phyloP scores from a whole-genome alignment of 305 asterid species.

The Solanum hybrid region DNA sequence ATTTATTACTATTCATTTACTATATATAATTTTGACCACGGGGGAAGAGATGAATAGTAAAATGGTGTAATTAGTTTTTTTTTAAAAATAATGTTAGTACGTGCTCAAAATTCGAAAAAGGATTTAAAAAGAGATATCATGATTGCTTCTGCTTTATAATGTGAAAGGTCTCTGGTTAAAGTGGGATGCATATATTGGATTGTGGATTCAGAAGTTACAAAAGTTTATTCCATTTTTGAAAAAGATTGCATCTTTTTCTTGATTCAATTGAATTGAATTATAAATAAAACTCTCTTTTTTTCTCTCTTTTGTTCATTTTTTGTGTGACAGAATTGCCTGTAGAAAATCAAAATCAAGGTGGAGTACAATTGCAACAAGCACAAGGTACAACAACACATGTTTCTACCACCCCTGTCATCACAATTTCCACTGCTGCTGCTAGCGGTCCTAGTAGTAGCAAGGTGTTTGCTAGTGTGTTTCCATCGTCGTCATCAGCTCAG shows the following conservation, averaged over 20 bases:
- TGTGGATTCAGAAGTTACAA: slow-evolving; percentile 25
- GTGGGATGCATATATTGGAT: slow-evolving; percentile 24
- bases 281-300: background rate
- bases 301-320: background rate
- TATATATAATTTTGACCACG: background rate
- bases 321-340: slow-evolving; percentile 43
- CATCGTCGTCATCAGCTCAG: background rate
- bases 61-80: background rate
- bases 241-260: slow-evolving; percentile 14
- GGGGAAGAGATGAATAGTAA: background rate
- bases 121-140: slow-evolving; percentile 22
- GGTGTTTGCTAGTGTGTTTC: slow-evolving; percentile 13
- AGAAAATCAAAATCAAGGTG: slow-evolving; percentile 30
- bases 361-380: slow-evolving; percentile 23
- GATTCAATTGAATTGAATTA: background rate
- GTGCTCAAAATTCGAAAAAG: slow-evolving; percentile 23
- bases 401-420: background rate
- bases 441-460: slow-evolving; percentile 18
- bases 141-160: slow-evolving; percentile 44
- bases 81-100: background rate
- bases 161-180: slow-evolving; percentile 22
- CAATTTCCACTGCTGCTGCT: slow-evolving; percentile 13
- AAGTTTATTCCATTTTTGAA: slow-evolving; percentile 18
- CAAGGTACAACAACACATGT: slow-evolving; percentile 12
- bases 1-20: background rate